phyloP scores from a whole-genome alignment of 2,329 filamentous ascomycete genomes.

The Neonectria coccinea region DNA sequence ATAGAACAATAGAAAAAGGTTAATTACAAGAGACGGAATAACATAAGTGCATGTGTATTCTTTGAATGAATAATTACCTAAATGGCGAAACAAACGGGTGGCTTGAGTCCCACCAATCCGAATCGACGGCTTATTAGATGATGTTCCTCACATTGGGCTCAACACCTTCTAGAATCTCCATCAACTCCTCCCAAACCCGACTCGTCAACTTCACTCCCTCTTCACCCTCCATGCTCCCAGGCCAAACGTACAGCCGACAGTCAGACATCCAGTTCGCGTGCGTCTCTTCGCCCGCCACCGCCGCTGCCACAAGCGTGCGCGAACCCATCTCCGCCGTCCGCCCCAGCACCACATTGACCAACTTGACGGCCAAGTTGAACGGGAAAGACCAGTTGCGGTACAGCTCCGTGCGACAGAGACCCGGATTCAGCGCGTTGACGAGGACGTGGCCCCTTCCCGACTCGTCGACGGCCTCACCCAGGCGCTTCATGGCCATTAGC shows the following conservation, averaged over 20 bases:
- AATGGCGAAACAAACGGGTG: too few species aligned
- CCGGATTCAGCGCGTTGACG: slow-evolving; percentile 55
- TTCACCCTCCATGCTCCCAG: slow-evolving; percentile 46
- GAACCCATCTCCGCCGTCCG: slow-evolving; percentile 55
- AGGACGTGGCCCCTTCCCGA: slow-evolving; percentile 50
- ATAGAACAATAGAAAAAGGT: too few species aligned
- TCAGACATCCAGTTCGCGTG: slow-evolving; percentile 57
- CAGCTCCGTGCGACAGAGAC: slow-evolving; percentile 56
- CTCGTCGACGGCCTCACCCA: slow-evolving; percentile 50
- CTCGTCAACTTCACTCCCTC: slow-evolving; percentile 52
- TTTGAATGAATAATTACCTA: too few species aligned
- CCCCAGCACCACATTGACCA: slow-evolving; percentile 43
- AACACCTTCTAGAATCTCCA: slow-evolving; percentile 56
- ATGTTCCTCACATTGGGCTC: slow-evolving; percentile 54
- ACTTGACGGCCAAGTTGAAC: slow-evolving; percentile 39
- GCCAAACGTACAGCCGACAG: slow-evolving; percentile 43
- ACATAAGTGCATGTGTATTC: too few species aligned
- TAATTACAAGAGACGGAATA: too few species aligned
- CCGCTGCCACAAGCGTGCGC: slow-evolving; percentile 54
- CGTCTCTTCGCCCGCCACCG: slow-evolving; percentile 51
- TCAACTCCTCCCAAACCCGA: slow-evolving; percentile 57
- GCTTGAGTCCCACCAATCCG: too few species aligned
- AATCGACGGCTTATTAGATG: slow-evolving; percentile 43
- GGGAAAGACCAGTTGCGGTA: slow-evolving; percentile 50
- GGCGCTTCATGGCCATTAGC: slow-evolving; percentile 45